Percentiles rank a stretch among this genome's conserved stretches.
Conservation (phyloP, 108 stramenopile genomes). For the Nitzschia sp. region DNA sequence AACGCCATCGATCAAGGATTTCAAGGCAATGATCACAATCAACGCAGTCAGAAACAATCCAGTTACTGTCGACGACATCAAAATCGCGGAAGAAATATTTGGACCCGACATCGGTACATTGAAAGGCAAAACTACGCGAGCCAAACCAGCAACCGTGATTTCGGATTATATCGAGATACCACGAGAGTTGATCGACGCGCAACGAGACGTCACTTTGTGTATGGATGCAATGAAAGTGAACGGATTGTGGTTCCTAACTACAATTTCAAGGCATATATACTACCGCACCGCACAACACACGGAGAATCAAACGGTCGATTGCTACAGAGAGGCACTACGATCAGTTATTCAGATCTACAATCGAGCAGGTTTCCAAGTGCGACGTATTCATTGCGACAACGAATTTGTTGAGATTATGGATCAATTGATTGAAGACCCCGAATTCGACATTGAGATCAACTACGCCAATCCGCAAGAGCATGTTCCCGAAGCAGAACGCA, state of each 20-base stretch:
- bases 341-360: constrained; percentile 16
- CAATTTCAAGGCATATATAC: constrained; percentile 24
- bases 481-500: constrained; percentile 41
- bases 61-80: constrained; percentile 33
- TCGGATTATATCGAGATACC: constrained; percentile 25
- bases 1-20: constrained; percentile 28
- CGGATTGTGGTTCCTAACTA: constrained; percentile 36
- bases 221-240: constrained; percentile 48
- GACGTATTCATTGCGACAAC: constrained; percentile 12
- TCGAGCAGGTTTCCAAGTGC: constrained; percentile 20
- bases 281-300: constrained; percentile 27
- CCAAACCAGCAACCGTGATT: constrained; percentile 20
- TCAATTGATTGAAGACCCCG: not conserved
- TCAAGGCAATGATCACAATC: constrained; percentile 17
- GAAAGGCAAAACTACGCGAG: constrained; percentile 43
- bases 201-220: constrained; percentile 27
- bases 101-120: constrained; percentile 33
- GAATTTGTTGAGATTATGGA: constrained; percentile 20
- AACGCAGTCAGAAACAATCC: constrained; percentile 43
- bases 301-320: not conserved
- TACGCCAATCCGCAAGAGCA: constrained; percentile 23
- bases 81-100: constrained; percentile 34
- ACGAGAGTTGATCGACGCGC: constrained; percentile 2
- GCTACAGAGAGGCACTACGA: not conserved
- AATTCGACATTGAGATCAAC: constrained; percentile 1